phyloP scores from a whole-genome alignment of 371 early-diverging fungal genomes.

The Mortierella sp. region DNA sequence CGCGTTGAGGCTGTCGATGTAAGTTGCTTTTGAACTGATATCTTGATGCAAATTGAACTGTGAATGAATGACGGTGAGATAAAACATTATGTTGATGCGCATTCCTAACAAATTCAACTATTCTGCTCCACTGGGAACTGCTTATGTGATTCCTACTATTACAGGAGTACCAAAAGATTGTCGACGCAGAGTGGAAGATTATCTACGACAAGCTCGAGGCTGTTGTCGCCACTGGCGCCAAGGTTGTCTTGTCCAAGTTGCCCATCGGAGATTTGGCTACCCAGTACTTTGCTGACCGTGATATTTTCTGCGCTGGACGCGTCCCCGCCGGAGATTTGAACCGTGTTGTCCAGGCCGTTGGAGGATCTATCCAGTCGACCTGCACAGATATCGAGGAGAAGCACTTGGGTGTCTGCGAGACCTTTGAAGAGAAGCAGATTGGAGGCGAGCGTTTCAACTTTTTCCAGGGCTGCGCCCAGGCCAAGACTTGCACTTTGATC shows the following conservation, averaged over 20 bases:
- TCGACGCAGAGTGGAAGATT: conserved; percentile 99
- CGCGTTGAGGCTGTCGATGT: conserved; percentile 94
- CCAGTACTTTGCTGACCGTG: conserved; percentile 99
- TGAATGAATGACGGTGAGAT: not conserved
- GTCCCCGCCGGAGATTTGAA: conserved; percentile 95
- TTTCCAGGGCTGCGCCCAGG: conserved; percentile 93
- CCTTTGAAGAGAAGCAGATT: conserved; percentile 98
- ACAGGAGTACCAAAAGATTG: conserved; percentile 98
- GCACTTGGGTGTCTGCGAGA: conserved; percentile 92
- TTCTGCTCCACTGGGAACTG: not conserved
- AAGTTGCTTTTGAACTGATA: conserved; percentile 20
- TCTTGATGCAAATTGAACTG: not conserved
- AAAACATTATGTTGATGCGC: not conserved
- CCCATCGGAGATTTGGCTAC: conserved; percentile 99
- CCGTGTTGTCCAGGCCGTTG: conserved; percentile 97
- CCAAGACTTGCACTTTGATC: conserved; percentile 97
- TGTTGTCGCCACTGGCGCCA: conserved; percentile 98
- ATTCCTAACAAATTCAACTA: not conserved
- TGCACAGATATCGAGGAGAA: conserved; percentile 88
- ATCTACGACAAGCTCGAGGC: conserved; percentile 99
- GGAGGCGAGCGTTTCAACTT: conserved; percentile 99
- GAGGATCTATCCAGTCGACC: conserved; percentile 95
- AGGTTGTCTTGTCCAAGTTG: conserved; percentile 98
- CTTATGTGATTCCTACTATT: not conserved
- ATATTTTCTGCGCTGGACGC: conserved; percentile 99